Evolutionary conservation across 139 green algal genomes (phyloP).

Genomic region (Chlamydomonas asymmetrica): DNA sequence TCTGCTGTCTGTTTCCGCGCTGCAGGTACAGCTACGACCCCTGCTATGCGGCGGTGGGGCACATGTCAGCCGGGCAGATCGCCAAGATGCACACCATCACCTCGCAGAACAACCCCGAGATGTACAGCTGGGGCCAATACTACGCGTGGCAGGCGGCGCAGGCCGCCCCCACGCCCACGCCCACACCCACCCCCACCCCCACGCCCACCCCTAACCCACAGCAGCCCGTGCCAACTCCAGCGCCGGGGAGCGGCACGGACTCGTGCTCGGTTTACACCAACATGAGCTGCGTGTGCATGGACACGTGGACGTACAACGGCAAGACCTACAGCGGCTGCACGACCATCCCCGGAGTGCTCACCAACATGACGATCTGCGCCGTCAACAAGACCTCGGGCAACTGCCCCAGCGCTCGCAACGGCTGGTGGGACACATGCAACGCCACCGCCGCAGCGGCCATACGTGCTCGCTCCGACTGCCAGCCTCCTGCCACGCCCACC

Average conservation of each 20-base stretch:
- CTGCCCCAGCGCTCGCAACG: not conserved
- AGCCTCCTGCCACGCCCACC: not conserved
- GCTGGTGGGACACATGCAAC: slow-evolving; percentile 14
- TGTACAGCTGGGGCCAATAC: slow-evolving; percentile 11
- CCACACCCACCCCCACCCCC: not conserved
- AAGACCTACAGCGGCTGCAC: not conserved
- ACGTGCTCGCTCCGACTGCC: no score
- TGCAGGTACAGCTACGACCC: not conserved
- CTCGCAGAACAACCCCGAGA: not conserved
- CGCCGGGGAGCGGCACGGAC: no score
- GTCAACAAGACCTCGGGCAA: not conserved
- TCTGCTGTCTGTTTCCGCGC: no score
- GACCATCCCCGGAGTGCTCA: no score
- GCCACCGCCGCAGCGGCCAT: no score
- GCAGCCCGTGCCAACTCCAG: no score
- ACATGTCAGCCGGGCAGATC: slow-evolving; percentile 8
- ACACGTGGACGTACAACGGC: not conserved
- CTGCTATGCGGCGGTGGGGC: slow-evolving; percentile 6
- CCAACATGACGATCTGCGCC: not conserved
- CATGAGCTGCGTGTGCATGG: not conserved
- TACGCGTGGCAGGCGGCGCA: not conserved
- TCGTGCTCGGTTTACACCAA: not conserved
- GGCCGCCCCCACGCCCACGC: not conserved
- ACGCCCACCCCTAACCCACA: not conserved
- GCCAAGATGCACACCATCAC: slow-evolving; percentile 8